Conservation (phyloP, 306 rosid genomes). For the Dalbergia cochinchinensis region DNA sequence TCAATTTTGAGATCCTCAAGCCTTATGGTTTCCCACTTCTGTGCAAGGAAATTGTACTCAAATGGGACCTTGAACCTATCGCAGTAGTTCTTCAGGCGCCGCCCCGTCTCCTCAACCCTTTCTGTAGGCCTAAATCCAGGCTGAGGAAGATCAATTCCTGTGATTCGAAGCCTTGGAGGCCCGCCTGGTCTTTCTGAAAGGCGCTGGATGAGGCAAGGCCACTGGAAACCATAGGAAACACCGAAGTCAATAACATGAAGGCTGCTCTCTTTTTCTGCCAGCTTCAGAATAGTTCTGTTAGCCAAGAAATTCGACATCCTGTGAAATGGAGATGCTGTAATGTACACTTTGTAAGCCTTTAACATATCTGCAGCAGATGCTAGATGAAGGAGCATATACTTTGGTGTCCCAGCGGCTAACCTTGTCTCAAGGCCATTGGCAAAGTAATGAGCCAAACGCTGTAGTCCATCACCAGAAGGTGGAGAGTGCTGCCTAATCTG, state of each 20-base stretch:
- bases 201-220: constrained; percentile 82
- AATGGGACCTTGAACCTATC: constrained; percentile 71
- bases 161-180: constrained; percentile 72
- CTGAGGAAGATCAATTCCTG: constrained; percentile 79
- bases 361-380: constrained; percentile 65
- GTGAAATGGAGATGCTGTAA: constrained; percentile 69
- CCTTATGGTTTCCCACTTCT: constrained; percentile 72
- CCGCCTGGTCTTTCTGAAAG: constrained; percentile 71
- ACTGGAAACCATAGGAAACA: constrained; percentile 77
- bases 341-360: constrained; percentile 66
- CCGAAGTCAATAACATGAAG: constrained; percentile 83
- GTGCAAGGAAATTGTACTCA: constrained; percentile 66
- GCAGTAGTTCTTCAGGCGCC: constrained; percentile 66
- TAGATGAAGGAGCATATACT: constrained; percentile 29
- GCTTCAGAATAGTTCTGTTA: constrained; percentile 62
- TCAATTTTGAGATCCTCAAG: constrained; percentile 69
- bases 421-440: constrained; percentile 74
- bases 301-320: constrained; percentile 69
- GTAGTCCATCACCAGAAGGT: constrained; percentile 66
- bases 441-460: constrained; percentile 80
- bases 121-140: constrained; percentile 83
- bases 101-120: constrained; percentile 73
- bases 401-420: constrained; percentile 61
- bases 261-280: constrained; percentile 48
- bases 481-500: constrained; percentile 74